Evolutionary conservation across 75 land plant genomes (phyloP).

Genomic region (Chamaecyparis obtusa): DNA sequence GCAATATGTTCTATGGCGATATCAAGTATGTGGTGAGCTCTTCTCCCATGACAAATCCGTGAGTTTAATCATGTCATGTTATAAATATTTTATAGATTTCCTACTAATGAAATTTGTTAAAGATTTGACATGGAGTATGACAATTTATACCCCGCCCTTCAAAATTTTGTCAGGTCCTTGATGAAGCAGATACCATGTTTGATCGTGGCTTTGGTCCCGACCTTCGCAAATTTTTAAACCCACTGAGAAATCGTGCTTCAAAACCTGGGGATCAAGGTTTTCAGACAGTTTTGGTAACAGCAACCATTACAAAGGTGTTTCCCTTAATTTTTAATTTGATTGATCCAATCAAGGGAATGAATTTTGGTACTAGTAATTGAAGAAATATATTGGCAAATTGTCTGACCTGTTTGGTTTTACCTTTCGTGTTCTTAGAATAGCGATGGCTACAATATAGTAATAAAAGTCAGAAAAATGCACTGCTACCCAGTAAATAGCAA

Average conservation of each 20-base stretch:
- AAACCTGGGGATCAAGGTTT: conserved; percentile 68
- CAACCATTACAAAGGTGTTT: conserved; percentile 90
- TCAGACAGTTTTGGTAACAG: conserved; percentile 92
- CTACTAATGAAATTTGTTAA: neutral
- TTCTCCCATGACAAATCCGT: neutral
- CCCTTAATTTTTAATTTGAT: neutral
- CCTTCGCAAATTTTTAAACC: conserved; percentile 85
- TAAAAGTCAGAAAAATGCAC: neutral
- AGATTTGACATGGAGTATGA: neutral
- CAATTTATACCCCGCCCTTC: neutral
- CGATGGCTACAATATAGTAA: neutral
- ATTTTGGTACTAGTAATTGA: neutral
- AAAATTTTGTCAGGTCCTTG: conserved; percentile 55
- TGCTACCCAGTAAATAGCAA: neutral
- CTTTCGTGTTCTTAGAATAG: neutral
- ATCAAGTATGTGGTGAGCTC: conserved; percentile 93
- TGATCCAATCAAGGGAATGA: neutral
- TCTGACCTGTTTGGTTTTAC: neutral
- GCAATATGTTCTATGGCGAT: conserved; percentile 96
- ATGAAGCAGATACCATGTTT: conserved; percentile 88
- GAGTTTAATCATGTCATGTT: neutral
- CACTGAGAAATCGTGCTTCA: conserved; percentile 80
- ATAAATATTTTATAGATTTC: neutral
- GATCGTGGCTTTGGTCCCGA: conserved; percentile 95
- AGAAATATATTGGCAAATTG: neutral